A percentile compares a stretch with the other conserved stretches of the same genome.
phyloP scores from a whole-genome alignment of 805 yeast species.

The Candida jianshihensis region DNA sequence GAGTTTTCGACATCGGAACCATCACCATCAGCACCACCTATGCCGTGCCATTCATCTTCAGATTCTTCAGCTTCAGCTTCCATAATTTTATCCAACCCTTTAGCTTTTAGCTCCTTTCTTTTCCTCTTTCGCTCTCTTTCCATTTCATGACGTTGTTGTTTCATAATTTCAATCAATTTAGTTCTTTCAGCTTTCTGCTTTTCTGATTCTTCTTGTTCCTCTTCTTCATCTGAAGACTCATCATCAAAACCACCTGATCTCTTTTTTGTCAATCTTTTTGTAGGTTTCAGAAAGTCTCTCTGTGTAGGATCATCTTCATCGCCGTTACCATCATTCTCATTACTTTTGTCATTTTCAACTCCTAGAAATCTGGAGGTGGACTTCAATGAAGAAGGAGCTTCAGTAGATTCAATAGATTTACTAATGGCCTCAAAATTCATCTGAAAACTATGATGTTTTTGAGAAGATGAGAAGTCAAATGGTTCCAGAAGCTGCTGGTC shows the following conservation, averaged over 20 bases:
- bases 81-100: constrained; percentile 52
- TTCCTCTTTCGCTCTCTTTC: constrained; percentile 23
- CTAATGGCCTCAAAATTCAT: neutral
- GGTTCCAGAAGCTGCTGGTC: neutral
- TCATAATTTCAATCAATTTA: constrained; percentile 13
- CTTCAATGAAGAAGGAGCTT: neutral
- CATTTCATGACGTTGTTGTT: constrained; percentile 18
- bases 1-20: constrained; percentile 49
- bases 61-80: constrained; percentile 86
- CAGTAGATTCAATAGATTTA: neutral
- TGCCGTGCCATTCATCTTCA: constrained; percentile 81
- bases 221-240: constrained; percentile 13
- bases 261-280: constrained; percentile 7
- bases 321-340: constrained; percentile 5
- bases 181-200: constrained; percentile 15
- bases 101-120: constrained; percentile 46
- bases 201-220: constrained; percentile 19
- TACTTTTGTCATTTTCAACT: too few relatives aligned
- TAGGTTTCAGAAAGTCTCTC: neutral
- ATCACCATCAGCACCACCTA: constrained; percentile 67
- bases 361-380: neutral
- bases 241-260: constrained; percentile 12
- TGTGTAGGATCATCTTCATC: constrained; percentile 23
- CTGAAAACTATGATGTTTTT: neutral
- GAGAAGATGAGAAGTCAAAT: neutral